These are phyloP conservation scores for Bidens hawaiensis DNA, from an alignment of 140 eudicot genomes.

Conservation along the genomic window DNA sequence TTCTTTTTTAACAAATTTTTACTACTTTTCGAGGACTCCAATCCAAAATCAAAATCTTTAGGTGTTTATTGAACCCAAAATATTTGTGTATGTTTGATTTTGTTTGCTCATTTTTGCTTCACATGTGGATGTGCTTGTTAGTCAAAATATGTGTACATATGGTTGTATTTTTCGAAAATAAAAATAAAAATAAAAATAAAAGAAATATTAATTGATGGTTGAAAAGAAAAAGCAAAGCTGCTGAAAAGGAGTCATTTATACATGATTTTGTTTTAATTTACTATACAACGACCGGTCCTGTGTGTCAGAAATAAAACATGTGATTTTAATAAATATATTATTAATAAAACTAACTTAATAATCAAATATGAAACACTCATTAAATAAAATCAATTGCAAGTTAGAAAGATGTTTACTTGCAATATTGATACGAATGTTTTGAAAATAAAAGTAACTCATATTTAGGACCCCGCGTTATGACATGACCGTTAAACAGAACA, in stretches of 20 bases:
- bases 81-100: too few species aligned
- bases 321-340: neutral
- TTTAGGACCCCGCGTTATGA: too few species aligned
- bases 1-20: too few species aligned
- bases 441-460: too few species aligned
- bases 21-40: too few species aligned
- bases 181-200: neutral
- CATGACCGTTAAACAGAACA: too few species aligned
- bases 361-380: neutral
- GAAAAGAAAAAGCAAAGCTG: neutral
- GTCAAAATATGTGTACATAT: neutral
- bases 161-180: neutral
- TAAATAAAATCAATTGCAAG: neutral
- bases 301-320: neutral
- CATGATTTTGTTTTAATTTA: constrained; percentile 19
- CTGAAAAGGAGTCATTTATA: constrained; percentile 1
- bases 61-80: too few species aligned
- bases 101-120: too few species aligned
- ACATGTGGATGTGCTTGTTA: neutral
- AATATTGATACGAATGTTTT: too few species aligned
- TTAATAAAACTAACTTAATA: neutral
- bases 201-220: neutral
- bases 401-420: neutral
- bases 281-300: neutral
- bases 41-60: too few species aligned